phyloP scores from a whole-genome alignment of 345 rosid species.

The Citropsis articulata region DNA sequence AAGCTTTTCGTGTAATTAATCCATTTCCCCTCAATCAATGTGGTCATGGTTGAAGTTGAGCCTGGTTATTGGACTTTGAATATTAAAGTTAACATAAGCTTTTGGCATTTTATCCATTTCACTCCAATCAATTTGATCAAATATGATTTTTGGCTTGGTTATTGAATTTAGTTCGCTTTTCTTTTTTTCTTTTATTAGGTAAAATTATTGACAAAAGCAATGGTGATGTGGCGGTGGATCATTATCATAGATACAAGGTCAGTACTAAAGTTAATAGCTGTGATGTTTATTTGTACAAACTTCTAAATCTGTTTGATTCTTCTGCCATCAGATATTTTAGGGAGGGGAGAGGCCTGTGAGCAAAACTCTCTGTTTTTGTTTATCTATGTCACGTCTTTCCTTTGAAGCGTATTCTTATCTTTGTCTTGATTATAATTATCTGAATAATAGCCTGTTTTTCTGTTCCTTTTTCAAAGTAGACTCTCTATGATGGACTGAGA shows the following conservation, averaged over 20 bases:
- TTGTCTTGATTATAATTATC: background rate
- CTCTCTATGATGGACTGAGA: background rate
- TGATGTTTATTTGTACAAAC: background rate
- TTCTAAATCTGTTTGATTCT: background rate
- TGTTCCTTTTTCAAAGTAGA: background rate
- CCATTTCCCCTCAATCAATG: background rate
- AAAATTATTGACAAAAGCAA: constrained; percentile 65
- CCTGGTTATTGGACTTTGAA: background rate
- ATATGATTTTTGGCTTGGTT: background rate
- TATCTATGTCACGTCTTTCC: background rate
- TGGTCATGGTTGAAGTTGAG: background rate
- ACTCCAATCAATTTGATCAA: background rate
- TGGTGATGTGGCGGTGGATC: constrained; percentile 76
- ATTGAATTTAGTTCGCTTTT: background rate
- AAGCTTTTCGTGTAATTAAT: background rate
- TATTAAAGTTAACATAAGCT: background rate
- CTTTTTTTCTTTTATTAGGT: constrained; percentile 34
- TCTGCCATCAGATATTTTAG: background rate
- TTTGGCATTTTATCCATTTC: background rate
- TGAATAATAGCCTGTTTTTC: background rate
- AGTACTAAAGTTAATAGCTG: background rate
- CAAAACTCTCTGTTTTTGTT: background rate
- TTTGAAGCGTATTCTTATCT: background rate
- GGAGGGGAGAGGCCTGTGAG: background rate
- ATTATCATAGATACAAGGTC: constrained; percentile 80